Evolutionary conservation across 371 early-diverging fungal species (phyloP).

Genomic region (Mortierella sp.): DNA sequence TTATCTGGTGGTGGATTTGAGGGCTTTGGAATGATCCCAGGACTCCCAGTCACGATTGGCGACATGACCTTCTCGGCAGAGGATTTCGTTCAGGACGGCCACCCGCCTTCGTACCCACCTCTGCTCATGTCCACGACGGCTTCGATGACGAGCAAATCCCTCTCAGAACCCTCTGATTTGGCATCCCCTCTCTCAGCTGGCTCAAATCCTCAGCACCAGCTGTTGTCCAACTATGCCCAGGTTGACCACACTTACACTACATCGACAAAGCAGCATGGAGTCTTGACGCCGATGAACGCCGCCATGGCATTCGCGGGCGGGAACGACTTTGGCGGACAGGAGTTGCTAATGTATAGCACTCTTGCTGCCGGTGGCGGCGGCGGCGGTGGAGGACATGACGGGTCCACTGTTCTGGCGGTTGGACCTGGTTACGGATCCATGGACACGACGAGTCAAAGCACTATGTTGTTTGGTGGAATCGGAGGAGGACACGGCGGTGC

Average conservation of each 20-base stretch:
- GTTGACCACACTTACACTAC: conserved; percentile 12
- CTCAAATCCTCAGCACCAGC: conserved; percentile 15
- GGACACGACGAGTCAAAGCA: background rate
- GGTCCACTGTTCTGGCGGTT: background rate
- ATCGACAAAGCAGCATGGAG: conserved; percentile 7
- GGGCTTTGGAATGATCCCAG: conserved; percentile 10
- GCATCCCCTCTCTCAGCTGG: conserved; percentile 17
- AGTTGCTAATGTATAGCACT: background rate
- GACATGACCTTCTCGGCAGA: conserved; percentile 3
- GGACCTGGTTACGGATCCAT: background rate
- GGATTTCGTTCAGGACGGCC: conserved; percentile 18
- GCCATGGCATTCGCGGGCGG: conserved; percentile 10
- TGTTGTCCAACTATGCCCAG: conserved; percentile 9
- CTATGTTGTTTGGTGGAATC: conserved; percentile 3
- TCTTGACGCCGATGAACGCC: background rate
- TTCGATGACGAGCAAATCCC: conserved; percentile 15
- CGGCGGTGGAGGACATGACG: background rate
- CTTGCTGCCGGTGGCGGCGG: background rate
- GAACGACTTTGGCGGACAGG: background rate
- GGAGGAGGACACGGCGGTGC: conserved; percentile 2
- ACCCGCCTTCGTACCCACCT: conserved; percentile 19
- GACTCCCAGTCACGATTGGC: background rate
- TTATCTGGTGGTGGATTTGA: conserved; percentile 27
- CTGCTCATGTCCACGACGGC: conserved; percentile 7
- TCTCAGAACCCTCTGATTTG: conserved; percentile 11